Conservation (phyloP, 2,329 filamentous ascomycete genomes). For the Aureobasidium sp. region DNA sequence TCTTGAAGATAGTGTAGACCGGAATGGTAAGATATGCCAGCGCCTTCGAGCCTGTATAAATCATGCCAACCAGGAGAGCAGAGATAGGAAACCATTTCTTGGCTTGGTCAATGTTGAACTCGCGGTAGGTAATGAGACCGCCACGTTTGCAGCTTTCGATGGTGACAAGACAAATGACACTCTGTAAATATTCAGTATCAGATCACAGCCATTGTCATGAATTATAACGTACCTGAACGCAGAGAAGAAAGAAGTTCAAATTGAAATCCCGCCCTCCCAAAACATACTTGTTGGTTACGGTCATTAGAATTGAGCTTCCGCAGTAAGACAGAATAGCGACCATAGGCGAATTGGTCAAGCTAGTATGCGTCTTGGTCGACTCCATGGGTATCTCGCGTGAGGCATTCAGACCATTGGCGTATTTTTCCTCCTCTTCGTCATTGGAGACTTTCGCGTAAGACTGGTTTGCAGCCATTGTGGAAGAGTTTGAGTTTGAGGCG, state of each 20-base stretch:
- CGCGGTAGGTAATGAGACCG: conserved; percentile 74
- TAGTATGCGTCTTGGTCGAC: neutral
- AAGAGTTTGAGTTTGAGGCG: neutral
- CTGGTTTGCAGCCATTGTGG: neutral
- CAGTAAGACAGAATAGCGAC: conserved; percentile 87
- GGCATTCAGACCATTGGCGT: neutral
- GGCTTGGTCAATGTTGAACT: conserved; percentile 81
- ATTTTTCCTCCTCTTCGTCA: neutral
- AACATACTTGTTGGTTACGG: conserved; percentile 98
- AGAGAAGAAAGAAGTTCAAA: conserved; percentile 90
- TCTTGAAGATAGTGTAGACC: conserved; percentile 99
- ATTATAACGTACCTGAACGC: conserved; percentile 52
- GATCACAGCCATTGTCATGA: neutral
- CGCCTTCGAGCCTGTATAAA: conserved; percentile 94
- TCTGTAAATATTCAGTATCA: conserved; percentile 45
- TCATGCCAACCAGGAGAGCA: conserved; percentile 94
- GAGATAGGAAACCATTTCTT: conserved; percentile 98
- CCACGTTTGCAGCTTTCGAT: conserved; percentile 76
- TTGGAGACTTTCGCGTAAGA: neutral
- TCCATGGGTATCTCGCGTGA: neutral
- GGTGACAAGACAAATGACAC: conserved; percentile 76
- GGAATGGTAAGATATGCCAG: conserved; percentile 95
- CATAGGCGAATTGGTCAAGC: neutral
- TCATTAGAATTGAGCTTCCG: conserved; percentile 93
- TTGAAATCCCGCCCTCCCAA: conserved; percentile 88